Evolutionary conservation across 192 early-diverging fungal genomes (phyloP), one percentile per base, ranked within the genome.

Genomic region (Linnemannia schmuckeri): DNA sequence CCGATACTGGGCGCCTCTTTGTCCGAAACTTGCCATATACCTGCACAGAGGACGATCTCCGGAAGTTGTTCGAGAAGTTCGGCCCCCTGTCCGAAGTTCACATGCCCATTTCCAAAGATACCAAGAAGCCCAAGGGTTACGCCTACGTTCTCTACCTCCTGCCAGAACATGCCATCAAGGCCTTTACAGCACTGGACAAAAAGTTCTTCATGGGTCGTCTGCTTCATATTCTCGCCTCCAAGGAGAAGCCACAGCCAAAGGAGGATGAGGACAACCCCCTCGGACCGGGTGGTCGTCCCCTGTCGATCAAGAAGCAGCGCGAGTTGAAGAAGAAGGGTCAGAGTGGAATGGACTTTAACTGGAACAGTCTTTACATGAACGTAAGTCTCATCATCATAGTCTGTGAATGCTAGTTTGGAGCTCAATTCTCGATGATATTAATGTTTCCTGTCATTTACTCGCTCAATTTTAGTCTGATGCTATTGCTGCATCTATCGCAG

Each of bases 311-410:
- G 89, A 92, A 93, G 75, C 92, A 99, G 88, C 93, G 94, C 80
- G 97, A 98, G 47, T 86, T 91, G 69, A 94, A 97, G 86, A 90
- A 92, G 77, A 97, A 96, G 89, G 93, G 92, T 17, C 83, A 93
- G 47, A 95, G 96, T 30, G 91, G 90, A 33, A 96, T 93, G 83
- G 97, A 96, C 77, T 97, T 97, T 72, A 98, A 96, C 89, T 99
- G 98, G 98, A 99, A 98, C 91, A 94, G 93, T 52, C 89, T 99
- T 75, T 99, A 97, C 78, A 97, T 99, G 96, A 98, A 95, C 79
- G 96, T 96, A 90, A 76, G 93, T 84, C 61, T 35, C 22, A 22
- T 52, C 18, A 74, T 33, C 20, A 69, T 42, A 30, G 10, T 76
- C 30, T 61, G 20, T 33, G 63, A 66, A 15, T 33, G 46, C 12